phyloP scores from a whole-genome alignment of 2,329 filamentous ascomycete species.

The Pseudocercospora cruenta region DNA sequence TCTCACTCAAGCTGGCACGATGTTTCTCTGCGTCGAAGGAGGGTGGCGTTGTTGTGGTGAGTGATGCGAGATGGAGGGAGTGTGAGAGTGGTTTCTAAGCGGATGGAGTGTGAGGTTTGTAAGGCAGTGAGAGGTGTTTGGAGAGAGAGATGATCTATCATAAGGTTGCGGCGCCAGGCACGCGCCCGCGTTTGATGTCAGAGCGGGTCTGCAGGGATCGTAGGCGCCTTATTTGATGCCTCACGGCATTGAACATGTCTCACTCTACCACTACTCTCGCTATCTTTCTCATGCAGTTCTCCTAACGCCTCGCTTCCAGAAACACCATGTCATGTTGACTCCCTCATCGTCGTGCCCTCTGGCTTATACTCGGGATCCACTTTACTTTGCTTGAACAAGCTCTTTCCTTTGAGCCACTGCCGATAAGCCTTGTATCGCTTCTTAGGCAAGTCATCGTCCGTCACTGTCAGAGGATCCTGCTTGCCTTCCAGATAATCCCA shows the following conservation, averaged over 20 bases:
- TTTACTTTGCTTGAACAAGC: conserved; percentile 84
- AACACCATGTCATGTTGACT: not conserved
- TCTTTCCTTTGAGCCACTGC: conserved; percentile 94
- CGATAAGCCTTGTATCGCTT: conserved; percentile 96
- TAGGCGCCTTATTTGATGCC: not conserved
- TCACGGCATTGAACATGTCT: not conserved
- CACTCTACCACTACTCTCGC: not conserved
- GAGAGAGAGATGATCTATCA: not conserved
- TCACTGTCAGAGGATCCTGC: conserved; percentile 84
- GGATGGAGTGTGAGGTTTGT: not conserved
- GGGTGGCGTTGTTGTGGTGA: not conserved
- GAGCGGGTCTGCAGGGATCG: not conserved
- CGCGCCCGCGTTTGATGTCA: not conserved
- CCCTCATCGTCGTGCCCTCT: not conserved
- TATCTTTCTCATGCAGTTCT: not conserved
- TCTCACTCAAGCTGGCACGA: not conserved
- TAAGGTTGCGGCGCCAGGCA: not conserved
- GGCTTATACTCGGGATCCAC: conserved; percentile 53
- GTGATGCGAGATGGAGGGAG: not conserved
- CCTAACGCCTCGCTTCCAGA: not conserved
- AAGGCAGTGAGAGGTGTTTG: not conserved
- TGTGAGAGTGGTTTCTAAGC: not conserved
- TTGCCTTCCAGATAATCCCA: conserved; percentile 74
- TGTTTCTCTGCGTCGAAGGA: not conserved
- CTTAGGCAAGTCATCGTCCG: conserved; percentile 82